Evolutionary conservation across 2,329 filamentous ascomycete species (phyloP).

Genomic region (Cordyceps sp.): DNA sequence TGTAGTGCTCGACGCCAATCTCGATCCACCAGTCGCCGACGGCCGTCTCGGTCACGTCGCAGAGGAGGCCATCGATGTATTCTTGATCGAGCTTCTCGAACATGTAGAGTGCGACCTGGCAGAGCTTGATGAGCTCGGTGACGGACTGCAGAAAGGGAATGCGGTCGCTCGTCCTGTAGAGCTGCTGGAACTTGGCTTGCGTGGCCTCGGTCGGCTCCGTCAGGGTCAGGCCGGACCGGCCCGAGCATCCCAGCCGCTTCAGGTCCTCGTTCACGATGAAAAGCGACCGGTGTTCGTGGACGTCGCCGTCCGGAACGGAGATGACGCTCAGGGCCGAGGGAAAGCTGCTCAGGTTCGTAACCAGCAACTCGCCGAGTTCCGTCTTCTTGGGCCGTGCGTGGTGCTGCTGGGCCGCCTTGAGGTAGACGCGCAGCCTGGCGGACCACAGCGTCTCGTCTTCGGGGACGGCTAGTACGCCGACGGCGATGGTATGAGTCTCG

Average conservation of each 20-base stretch:
- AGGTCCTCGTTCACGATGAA: slow-evolving; percentile 93
- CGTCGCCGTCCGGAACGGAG: slow-evolving; percentile 70
- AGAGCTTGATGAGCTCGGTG: slow-evolving; percentile 77
- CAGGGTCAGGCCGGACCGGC: slow-evolving; percentile 70
- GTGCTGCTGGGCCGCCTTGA: slow-evolving; percentile 70
- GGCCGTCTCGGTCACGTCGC: slow-evolving; percentile 80
- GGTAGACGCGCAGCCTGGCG: slow-evolving; percentile 61
- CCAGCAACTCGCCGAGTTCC: slow-evolving; percentile 68
- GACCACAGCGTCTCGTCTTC: slow-evolving; percentile 70
- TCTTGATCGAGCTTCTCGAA: slow-evolving; percentile 79
- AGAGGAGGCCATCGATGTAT: slow-evolving; percentile 83
- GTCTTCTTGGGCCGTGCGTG: slow-evolving; percentile 77
- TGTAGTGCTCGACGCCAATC: slow-evolving; percentile 81
- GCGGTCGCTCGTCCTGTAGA: slow-evolving; percentile 76
- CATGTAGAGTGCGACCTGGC: slow-evolving; percentile 72
- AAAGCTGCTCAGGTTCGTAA: slow-evolving; percentile 85
- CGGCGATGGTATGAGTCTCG: slow-evolving; percentile 57
- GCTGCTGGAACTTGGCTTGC: slow-evolving; percentile 76
- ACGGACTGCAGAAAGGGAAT: slow-evolving; percentile 65
- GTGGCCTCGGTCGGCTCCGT: slow-evolving; percentile 65
- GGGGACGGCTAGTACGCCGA: slow-evolving; percentile 68
- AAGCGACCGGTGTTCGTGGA: slow-evolving; percentile 59
- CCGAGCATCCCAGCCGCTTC: slow-evolving; percentile 83
- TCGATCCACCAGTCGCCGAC: slow-evolving; percentile 95
- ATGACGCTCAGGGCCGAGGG: slow-evolving; percentile 90